These are phyloP conservation scores for Prunus yedoensis DNA, from an alignment of 331 rosid species.

Conservation along the genomic window DNA sequence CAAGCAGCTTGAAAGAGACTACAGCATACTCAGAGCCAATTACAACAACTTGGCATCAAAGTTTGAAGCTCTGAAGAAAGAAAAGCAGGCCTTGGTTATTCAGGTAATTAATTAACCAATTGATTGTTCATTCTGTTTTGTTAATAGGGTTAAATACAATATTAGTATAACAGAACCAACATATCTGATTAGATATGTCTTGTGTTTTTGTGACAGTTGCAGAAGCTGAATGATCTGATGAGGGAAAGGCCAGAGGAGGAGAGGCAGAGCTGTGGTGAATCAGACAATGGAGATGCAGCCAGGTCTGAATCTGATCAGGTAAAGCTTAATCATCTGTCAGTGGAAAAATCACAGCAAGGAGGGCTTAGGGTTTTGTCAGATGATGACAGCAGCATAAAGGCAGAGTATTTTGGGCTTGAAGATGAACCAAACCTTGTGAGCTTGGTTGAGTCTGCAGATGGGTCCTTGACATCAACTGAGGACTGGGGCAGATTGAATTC, in stretches of 20 bases:
- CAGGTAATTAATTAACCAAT: slow-evolving; percentile 49
- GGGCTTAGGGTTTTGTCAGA: slow-evolving; percentile 49
- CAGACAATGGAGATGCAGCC: slow-evolving; percentile 47
- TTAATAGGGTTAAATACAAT: background rate
- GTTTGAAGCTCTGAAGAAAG: slow-evolving; percentile 71
- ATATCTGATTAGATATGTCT: background rate
- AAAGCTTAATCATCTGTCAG: slow-evolving; percentile 38
- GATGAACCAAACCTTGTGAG: slow-evolving; percentile 40
- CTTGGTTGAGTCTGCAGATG: slow-evolving; percentile 54
- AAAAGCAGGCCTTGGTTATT: slow-evolving; percentile 56
- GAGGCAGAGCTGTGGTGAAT: slow-evolving; percentile 33
- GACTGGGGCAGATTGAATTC: slow-evolving; percentile 71
- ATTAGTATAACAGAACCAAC: background rate
- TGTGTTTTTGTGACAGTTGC: slow-evolving; percentile 54
- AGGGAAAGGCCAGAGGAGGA: slow-evolving; percentile 52
- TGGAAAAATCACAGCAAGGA: slow-evolving; percentile 56
- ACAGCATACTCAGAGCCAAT: slow-evolving; percentile 42
- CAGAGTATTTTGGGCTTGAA: slow-evolving; percentile 46
- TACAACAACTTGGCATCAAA: slow-evolving; percentile 56
- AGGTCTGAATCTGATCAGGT: slow-evolving; percentile 42
- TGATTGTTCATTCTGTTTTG: background rate
- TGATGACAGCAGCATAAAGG: slow-evolving; percentile 54
- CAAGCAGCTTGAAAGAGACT: slow-evolving; percentile 74
- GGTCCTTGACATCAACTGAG: slow-evolving; percentile 70
- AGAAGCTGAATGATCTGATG: slow-evolving; percentile 62